phyloP scores from a whole-genome alignment of 108 stramenopile genomes.

The Stephanodiscus minutulus region DNA sequence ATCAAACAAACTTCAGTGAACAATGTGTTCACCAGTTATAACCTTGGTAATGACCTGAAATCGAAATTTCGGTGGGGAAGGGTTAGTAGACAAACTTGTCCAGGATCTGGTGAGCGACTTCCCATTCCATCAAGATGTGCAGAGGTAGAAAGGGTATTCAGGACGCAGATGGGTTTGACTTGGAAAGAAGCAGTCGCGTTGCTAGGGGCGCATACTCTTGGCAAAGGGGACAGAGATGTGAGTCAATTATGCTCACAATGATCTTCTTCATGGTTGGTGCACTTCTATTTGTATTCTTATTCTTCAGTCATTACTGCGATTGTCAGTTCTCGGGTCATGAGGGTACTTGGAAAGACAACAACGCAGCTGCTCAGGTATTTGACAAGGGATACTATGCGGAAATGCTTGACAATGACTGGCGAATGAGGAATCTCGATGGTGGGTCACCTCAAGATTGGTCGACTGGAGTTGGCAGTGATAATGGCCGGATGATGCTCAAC shows the following conservation, averaged over 20 bases:
- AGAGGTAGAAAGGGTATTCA: slow-evolving; percentile 12
- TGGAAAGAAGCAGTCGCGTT: slow-evolving; percentile 37
- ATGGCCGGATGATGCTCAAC: slow-evolving; percentile 39
- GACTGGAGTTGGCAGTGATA: slow-evolving; percentile 4
- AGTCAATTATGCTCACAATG: background rate
- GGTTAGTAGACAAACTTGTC: slow-evolving; percentile 8
- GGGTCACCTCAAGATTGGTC: slow-evolving; percentile 26
- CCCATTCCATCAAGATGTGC: slow-evolving; percentile 19
- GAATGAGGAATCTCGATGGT: slow-evolving; percentile 12
- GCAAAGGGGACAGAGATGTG: background rate
- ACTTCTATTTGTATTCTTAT: background rate
- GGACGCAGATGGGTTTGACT: slow-evolving; percentile 19
- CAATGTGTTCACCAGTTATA: background rate
- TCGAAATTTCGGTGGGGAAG: slow-evolving; percentile 27
- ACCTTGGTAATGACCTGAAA: slow-evolving; percentile 7
- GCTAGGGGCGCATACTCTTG: slow-evolving; percentile 32
- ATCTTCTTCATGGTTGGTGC: too few relatives aligned
- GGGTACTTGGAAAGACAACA: slow-evolving; percentile 11
- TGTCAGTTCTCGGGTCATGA: slow-evolving; percentile 18
- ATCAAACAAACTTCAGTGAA: slow-evolving; percentile 10
- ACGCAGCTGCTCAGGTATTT: slow-evolving; percentile 2
- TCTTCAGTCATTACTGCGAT: background rate
- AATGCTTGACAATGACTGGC: slow-evolving; percentile 19
- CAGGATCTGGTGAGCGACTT: slow-evolving; percentile 5
- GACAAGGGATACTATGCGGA: slow-evolving; percentile 34